Conservation (phyloP, 257 asterid species). For the Handroanthus guayacan region DNA sequence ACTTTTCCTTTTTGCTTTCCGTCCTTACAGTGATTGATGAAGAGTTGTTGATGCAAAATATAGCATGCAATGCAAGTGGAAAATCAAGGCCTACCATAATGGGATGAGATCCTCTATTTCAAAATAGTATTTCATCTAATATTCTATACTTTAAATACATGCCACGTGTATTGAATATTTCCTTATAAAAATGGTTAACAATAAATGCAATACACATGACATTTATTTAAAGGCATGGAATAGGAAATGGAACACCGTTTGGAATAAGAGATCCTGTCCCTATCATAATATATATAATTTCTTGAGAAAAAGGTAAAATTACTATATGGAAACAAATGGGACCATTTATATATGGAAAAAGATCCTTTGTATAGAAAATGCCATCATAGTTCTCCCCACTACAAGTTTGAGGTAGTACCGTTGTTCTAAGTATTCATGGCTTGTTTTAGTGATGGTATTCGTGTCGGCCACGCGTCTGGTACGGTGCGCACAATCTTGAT, state of each 20-base stretch:
- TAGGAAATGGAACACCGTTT: too few species aligned
- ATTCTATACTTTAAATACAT: too few species aligned
- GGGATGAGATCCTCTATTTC: too few species aligned
- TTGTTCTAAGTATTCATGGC: conserved; percentile 14
- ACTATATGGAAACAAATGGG: conserved; percentile 21
- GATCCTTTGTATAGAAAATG: conserved; percentile 31
- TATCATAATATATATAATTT: neutral
- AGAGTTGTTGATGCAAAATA: conserved; percentile 17
- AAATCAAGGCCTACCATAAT: conserved; percentile 4
- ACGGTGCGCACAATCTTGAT: conserved; percentile 25
- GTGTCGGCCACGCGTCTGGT: conserved; percentile 55
- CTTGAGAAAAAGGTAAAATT: conserved; percentile 1
- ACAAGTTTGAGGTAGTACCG: conserved; percentile 29
- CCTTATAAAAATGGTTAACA: too few species aligned
- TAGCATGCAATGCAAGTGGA: conserved; percentile 42
- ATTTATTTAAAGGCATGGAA: too few species aligned
- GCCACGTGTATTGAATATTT: too few species aligned
- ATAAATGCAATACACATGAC: too few species aligned
- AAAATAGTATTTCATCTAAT: too few species aligned
- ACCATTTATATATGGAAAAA: conserved; percentile 22
- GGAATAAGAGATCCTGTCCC: too few species aligned
- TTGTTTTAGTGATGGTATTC: conserved; percentile 31
- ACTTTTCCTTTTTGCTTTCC: conserved; percentile 19
- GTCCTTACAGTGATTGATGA: conserved; percentile 12
- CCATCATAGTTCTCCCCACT: conserved; percentile 55